Evolutionary conservation across 169 alveolate genomes (phyloP), one percentile per base, ranked within the genome.

Genomic region (Neospora caninum): DNA sequence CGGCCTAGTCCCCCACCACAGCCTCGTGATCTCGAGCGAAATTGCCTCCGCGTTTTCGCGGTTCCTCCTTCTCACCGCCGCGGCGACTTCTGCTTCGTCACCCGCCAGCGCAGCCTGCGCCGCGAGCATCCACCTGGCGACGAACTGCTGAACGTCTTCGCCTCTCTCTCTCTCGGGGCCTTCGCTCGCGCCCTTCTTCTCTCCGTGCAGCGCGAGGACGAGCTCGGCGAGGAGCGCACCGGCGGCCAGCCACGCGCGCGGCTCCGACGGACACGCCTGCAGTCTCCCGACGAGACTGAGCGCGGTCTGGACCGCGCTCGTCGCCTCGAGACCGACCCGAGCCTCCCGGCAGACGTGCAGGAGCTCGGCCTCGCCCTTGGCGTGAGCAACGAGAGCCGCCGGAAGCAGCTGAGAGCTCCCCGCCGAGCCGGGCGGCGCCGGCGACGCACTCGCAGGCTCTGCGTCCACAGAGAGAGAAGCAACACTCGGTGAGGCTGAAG

Each of bases 211-310:
- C 18, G 18, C 7, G n/a, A 16, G n/a, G 34, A 64, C n/a, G n/a
- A 64, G 73, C 73, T 64, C 73, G n/a, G 73, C 73, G 73, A 64
- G 73, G n/a, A 64, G 31, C 73, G 73, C 73, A 29, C 73, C 73
- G n/a, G 73, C 73, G n/a, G 73, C 73, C 73, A 22, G n/a, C 73
- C 73, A 64, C 4, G 73, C 73, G 16, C 73, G 73, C 73, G 73
- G 7, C 73, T 64, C 73, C n/a, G 7, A 27, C 31, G 73, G 73
- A 27, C 25, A 64, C 31, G 1, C 73, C 25, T 27, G 73, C 73
- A 64, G 73, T 29, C 20, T 64, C 73, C 7, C 73, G 73, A 27
- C 73, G n/a, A 64, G 31, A 9, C 34, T 27, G 73, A 7, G 34
- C 73, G 25, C 16, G 31, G 16, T 29, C n/a, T 29, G 73, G 34